Conservation (phyloP, 2,329 filamentous ascomycete genomes). For the Aureobasidium zeae region DNA sequence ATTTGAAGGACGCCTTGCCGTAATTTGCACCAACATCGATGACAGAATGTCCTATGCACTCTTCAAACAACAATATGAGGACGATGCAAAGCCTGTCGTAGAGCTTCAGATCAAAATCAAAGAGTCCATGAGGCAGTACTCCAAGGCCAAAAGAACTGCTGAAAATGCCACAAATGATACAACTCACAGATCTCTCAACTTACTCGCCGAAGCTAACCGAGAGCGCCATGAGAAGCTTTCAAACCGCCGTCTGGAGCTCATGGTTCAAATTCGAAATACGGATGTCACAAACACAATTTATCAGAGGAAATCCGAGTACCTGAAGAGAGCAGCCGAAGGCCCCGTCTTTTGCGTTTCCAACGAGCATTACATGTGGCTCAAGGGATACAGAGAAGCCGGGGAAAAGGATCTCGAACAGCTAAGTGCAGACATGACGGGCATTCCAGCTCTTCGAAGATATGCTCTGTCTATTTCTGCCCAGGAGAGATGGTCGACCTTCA, state of each 20-base stretch:
- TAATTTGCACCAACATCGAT: conserved; percentile 22
- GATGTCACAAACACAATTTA: conserved; percentile 11
- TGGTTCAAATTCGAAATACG: conserved; percentile 20
- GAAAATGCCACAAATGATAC: background rate
- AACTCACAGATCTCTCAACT: background rate
- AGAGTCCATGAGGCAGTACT: background rate
- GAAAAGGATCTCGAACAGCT: conserved; percentile 1
- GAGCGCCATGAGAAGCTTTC: background rate
- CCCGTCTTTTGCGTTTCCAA: conserved; percentile 22
- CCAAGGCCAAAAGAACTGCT: background rate
- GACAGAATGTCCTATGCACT: conserved; percentile 10
- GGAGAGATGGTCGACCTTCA: background rate
- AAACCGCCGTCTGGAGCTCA: background rate
- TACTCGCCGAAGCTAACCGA: no score
- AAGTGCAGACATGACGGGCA: conserved; percentile 17
- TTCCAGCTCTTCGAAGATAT: conserved; percentile 20
- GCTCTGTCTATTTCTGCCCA: conserved; percentile 16
- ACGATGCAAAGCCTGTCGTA: background rate
- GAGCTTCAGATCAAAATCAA: background rate
- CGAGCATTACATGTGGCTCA: conserved; percentile 21
- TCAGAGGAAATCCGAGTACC: conserved; percentile 11
- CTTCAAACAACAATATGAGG: conserved; percentile 5
- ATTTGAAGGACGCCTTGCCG: conserved; percentile 19
- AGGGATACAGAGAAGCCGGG: conserved; percentile 2
- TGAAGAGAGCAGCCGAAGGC: conserved; percentile 15